phyloP scores from a whole-genome alignment of 495 filamentous ascomycete genomes.

The Penicillium desertorum region DNA sequence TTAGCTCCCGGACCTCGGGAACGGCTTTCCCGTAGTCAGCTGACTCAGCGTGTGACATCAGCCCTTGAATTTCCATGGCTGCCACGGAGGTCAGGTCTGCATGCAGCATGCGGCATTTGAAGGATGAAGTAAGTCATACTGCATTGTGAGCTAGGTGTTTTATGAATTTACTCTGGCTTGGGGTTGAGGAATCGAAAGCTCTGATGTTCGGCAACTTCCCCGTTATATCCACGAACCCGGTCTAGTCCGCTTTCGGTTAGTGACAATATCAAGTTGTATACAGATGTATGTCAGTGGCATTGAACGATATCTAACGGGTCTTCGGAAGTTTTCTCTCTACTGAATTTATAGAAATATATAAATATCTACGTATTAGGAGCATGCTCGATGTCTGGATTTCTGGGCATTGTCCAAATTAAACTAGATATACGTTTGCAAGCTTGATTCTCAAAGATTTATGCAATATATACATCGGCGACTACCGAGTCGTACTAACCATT shows the following conservation, averaged over 20 bases:
- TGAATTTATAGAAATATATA: too few species aligned
- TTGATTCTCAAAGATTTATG: not conserved
- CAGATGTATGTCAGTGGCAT: not conserved
- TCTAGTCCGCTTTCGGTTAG: constrained; percentile 11
- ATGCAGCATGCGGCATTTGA: constrained; percentile 5
- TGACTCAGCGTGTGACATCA: constrained; percentile 31
- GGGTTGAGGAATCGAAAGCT: not conserved
- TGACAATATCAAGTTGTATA: not conserved
- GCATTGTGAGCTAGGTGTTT: not conserved
- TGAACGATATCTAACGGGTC: not conserved
- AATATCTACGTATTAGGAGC: not conserved
- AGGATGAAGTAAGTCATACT: constrained; percentile 2
- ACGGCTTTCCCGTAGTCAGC: constrained; percentile 26
- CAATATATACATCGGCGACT: not conserved
- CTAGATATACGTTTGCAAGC: not conserved
- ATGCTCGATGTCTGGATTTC: not conserved
- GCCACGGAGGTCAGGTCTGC: constrained; percentile 6
- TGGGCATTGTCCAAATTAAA: not conserved
- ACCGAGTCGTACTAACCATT: not conserved
- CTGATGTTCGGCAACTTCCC: not conserved
- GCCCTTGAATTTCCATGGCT: not conserved
- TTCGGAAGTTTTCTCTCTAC: not conserved
- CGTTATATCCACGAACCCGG: not conserved
- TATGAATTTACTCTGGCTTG: not conserved
- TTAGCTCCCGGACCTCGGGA: constrained; percentile 31